Percentiles rank a stretch among this genome's conserved stretches.
These are phyloP conservation scores for Exophiala bonariae DNA, from an alignment of 2,329 filamentous ascomycete genomes.

Conservation along the genomic window DNA sequence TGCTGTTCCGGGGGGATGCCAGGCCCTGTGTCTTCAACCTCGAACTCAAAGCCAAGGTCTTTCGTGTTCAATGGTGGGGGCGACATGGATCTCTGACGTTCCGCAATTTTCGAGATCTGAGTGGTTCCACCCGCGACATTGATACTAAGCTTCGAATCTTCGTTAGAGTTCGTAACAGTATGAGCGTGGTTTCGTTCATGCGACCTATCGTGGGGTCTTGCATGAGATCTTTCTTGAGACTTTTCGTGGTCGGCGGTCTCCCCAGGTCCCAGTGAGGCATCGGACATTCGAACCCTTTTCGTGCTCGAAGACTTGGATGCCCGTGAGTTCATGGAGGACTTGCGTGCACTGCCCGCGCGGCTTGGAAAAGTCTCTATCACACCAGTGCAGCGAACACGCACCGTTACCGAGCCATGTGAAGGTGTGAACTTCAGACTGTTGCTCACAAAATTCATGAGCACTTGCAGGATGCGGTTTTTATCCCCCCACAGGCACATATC, in stretches of 20 bases:
- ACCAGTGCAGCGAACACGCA: conserved; percentile 70
- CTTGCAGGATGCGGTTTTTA: conserved; percentile 83
- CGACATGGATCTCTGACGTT: conserved; percentile 58
- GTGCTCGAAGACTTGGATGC: conserved; percentile 27
- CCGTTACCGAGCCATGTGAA: conserved; percentile 68
- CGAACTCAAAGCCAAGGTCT: conserved; percentile 78
- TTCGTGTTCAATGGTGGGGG: conserved; percentile 63
- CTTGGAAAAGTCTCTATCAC: conserved; percentile 20
- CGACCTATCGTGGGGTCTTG: not conserved
- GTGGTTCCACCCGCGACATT: conserved; percentile 62
- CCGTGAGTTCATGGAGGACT: conserved; percentile 38
- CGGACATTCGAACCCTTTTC: conserved; percentile 27
- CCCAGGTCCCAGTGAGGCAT: conserved; percentile 22
- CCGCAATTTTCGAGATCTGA: conserved; percentile 45
- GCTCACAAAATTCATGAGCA: conserved; percentile 90
- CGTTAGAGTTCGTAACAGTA: conserved; percentile 13
- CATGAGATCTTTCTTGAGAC: conserved; percentile 1
- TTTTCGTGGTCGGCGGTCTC: conserved; percentile 19
- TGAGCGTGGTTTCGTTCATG: not conserved
- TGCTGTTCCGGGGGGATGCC: conserved; percentile 79
- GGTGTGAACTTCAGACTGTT: conserved; percentile 93
- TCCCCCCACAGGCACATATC: conserved; percentile 94
- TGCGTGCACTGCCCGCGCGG: conserved; percentile 21
- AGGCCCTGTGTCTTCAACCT: conserved; percentile 84
- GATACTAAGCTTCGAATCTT: conserved; percentile 50